Evolutionary conservation across 164 flowering plant genomes (phyloP).

Genomic region (Liquidambar formosana): DNA sequence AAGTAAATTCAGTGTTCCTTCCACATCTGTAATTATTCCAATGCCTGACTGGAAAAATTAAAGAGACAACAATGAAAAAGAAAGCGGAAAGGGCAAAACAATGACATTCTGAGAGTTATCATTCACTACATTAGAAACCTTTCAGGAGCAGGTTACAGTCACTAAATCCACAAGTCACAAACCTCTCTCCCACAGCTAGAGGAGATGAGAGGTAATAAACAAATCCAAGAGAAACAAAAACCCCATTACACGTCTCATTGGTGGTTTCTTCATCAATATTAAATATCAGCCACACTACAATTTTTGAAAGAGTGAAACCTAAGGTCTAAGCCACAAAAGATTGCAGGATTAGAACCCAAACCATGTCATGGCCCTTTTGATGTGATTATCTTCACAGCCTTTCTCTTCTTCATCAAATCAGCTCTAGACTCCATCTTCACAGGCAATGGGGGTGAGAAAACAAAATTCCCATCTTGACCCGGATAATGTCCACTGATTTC

Average conservation of each 20-base stretch:
- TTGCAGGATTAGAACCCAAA: background rate
- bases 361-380: background rate
- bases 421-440: slow-evolving; percentile 59
- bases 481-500: slow-evolving; percentile 15
- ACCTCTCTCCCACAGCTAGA: too few relatives aligned
- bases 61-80: too few relatives aligned
- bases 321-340: background rate
- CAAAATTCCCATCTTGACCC: slow-evolving; percentile 25
- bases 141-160: background rate
- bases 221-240: background rate
- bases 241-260: background rate
- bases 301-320: background rate
- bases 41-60: too few relatives aligned
- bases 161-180: background rate
- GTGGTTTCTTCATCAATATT: background rate
- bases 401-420: slow-evolving; percentile 32
- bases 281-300: background rate
- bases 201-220: background rate
- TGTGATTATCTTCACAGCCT: slow-evolving; percentile 21
- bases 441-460: slow-evolving; percentile 62
- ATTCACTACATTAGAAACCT: background rate
- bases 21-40: too few relatives aligned
- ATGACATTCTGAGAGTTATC: background rate
- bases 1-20: too few relatives aligned
- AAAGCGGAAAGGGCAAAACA: background rate